phyloP scores from a whole-genome alignment of 768 basidiomycete genomes.

The Kondoa subrosea region DNA sequence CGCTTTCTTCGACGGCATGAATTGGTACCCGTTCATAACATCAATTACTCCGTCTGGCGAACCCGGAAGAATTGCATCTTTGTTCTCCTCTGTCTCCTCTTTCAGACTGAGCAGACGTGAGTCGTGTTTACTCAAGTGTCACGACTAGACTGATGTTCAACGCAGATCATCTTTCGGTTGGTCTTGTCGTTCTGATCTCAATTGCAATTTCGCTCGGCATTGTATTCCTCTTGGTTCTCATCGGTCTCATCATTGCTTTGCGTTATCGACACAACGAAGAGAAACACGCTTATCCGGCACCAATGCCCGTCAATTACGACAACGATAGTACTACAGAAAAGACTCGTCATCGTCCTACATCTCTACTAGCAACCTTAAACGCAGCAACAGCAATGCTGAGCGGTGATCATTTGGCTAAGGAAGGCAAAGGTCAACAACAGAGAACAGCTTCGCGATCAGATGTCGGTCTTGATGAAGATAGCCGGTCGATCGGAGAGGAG shows the following conservation, averaged over 20 bases:
- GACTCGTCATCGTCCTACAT: constrained; percentile 7
- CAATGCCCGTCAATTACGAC: constrained; percentile 43
- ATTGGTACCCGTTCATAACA: constrained; percentile 63
- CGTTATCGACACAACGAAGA: constrained; percentile 58
- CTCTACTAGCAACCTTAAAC: constrained; percentile 7
- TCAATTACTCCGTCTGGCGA: constrained; percentile 50
- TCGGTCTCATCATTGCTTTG: constrained; percentile 79
- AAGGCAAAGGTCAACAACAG: neutral
- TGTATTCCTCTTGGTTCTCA: constrained; percentile 65
- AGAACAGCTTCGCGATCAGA: neutral
- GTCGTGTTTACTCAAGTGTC: constrained; percentile 17
- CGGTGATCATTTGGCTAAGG: neutral
- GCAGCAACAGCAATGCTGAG: constrained; percentile 9
- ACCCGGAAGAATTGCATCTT: constrained; percentile 51
- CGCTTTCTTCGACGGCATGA: constrained; percentile 70
- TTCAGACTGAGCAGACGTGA: constrained; percentile 46
- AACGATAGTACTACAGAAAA: constrained; percentile 50
- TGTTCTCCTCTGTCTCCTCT: constrained; percentile 64
- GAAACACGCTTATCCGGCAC: constrained; percentile 30
- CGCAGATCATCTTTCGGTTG: constrained; percentile 69
- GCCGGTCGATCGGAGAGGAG: neutral
- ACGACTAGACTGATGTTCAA: constrained; percentile 6
- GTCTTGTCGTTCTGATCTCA: constrained; percentile 87
- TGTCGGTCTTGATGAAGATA: neutral
- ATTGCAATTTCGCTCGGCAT: constrained; percentile 92